Evolutionary conservation across 441 rosid species (phyloP).

Genomic region (Lepidium campestre): DNA sequence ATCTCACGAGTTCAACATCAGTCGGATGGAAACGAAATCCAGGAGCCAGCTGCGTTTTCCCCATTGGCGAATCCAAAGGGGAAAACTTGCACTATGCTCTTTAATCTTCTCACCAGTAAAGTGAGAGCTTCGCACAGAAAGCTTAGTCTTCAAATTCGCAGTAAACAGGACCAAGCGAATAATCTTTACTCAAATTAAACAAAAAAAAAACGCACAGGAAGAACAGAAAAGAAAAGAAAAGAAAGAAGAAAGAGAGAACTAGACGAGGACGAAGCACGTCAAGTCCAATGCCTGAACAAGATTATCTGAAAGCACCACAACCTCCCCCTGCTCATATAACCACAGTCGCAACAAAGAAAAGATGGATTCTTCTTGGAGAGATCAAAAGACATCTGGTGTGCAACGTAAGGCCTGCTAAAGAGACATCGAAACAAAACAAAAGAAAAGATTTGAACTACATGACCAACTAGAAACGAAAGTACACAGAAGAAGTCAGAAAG

Average conservation of each 20-base stretch:
- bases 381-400: slow-evolving; percentile 67
- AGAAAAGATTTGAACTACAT: slow-evolving; percentile 1
- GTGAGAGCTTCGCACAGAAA: not conserved
- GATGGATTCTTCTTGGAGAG: slow-evolving; percentile 41
- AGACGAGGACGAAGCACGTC: slow-evolving; percentile 19
- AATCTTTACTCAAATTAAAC: not conserved
- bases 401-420: slow-evolving; percentile 42
- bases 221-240: not conserved
- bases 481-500: not conserved
- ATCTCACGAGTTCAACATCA: slow-evolving; percentile 59
- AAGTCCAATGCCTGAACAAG: slow-evolving; percentile 72
- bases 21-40: slow-evolving; percentile 86
- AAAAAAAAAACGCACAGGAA: slow-evolving; percentile 10
- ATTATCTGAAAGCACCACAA: slow-evolving; percentile 55
- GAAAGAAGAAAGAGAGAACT: not conserved
- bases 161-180: not conserved
- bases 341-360: slow-evolving; percentile 40
- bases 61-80: slow-evolving; percentile 33
- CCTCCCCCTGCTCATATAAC: slow-evolving; percentile 69
- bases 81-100: slow-evolving; percentile 17
- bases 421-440: slow-evolving; percentile 25
- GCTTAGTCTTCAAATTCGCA: not conserved
- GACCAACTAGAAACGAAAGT: slow-evolving; percentile 7
- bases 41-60: slow-evolving; percentile 36
- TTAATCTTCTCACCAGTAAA: slow-evolving; percentile 8